These are phyloP conservation scores for Arabidopsis thaliana DNA, from an alignment of 345 rosid species.

Conservation along the genomic window TAIR10.1 NC_003074.8:2610501-2611000, in stretches of 20 bases:
- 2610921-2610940: conserved; percentile 92
- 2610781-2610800: conserved; percentile 82
- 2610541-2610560: conserved; percentile 99
- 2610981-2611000: neutral
- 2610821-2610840: conserved; percentile 87
- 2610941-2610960: conserved; percentile 92
- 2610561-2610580: conserved; percentile 90
- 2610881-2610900: conserved; percentile 99
- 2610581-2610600: conserved; percentile 82
- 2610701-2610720: conserved; percentile 92
- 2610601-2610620: conserved; percentile 84
- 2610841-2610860: conserved; percentile 99
- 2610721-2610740: conserved; percentile 98
- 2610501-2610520: conserved; percentile 84
- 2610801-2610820: conserved; percentile 81
- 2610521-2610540: conserved; percentile 93
- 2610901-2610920: conserved; percentile 99
- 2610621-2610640: neutral
- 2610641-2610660: neutral
- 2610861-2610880: conserved; percentile 96
- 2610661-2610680: neutral
- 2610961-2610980: conserved; percentile 78
- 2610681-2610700: conserved; percentile 46
- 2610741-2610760: conserved; percentile 84
- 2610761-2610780: conserved; percentile 63